Evolutionary conservation across 306 rosid genomes (phyloP), one percentile per base, ranked within the genome.

Genomic region (Amphicarpaea edgeworthii): DNA sequence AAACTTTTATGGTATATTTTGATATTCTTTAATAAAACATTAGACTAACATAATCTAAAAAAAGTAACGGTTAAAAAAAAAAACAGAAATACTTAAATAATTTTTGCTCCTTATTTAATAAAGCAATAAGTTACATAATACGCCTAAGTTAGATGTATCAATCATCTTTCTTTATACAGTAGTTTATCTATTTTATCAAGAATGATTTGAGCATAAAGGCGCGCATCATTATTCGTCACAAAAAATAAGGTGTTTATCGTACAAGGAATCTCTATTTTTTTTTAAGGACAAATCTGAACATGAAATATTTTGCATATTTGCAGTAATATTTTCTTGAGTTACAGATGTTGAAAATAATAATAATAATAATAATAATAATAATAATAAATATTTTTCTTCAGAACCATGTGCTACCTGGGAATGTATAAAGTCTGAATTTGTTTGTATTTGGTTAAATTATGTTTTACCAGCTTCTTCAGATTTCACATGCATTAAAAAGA

Each of bases 381-480:
- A 38, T 38, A 38, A 38, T 38, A 38, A 38, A 16, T 16, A 50
- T 1, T 50, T 26, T 59, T 59, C n/a, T 60, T 49, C 17, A 15
- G 55, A 69, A 70, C 63, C 54, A 69, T 41, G 70, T 68, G 73
- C 34, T 11, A 4, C 43, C 63, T 71, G 54, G 34, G 58, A 68
- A 38, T 75, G 16, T 55, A 73, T 54, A 43, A n/a, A 79, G 49
- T 66, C 55, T 67, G 47, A 17, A 54, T 59, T 26, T 58, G 64
- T 58, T 26, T 58, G 40, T 59, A 28, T 59, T 28, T 28, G 21
- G 21, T 7, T 1, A 59, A 58, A 59, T 28, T 59, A 28, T 28
- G 21, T 3, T 15, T 30, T 59, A 28, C 66, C 66, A 12, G 66
- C 6, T 59, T 28, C 66, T 59, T 59, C 66, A 3, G 66, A 30